These are phyloP conservation scores for Penicillium janthinellum DNA, from an alignment of 2,329 filamentous ascomycete species.

Conservation along the genomic window DNA sequence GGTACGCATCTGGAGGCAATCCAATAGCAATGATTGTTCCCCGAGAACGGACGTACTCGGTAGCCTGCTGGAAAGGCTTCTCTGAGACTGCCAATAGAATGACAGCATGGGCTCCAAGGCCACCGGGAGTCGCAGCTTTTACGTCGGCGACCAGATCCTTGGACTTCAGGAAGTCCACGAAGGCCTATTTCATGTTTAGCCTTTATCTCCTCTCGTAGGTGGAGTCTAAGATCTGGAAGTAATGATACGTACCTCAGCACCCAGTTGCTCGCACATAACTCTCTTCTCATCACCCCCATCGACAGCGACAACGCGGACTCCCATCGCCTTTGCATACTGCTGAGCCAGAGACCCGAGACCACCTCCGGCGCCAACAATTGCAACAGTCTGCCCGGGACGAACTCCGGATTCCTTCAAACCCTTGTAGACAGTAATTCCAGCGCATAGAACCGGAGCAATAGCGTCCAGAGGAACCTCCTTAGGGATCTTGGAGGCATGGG, in stretches of 20 bases:
- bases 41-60: conserved; percentile 76
- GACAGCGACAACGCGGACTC: conserved; percentile 75
- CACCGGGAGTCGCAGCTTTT: conserved; percentile 75
- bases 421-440: conserved; percentile 87
- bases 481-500: conserved; percentile 79
- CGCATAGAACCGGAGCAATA: conserved; percentile 78
- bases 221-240: too few species aligned
- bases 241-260: conserved; percentile 54
- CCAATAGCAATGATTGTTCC: conserved; percentile 85
- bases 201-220: background rate
- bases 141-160: conserved; percentile 80
- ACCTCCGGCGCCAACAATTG: conserved; percentile 84
- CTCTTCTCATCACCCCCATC: conserved; percentile 81
- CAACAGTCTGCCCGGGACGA: conserved; percentile 73
- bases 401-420: conserved; percentile 80
- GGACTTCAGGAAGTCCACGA: conserved; percentile 74
- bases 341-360: conserved; percentile 77
- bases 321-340: conserved; percentile 92
- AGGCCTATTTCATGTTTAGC: conserved; percentile 44
- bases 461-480: conserved; percentile 74
- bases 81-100: conserved; percentile 80
- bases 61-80: conserved; percentile 91
- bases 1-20: conserved; percentile 70
- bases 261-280: conserved; percentile 66
- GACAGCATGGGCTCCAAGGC: conserved; percentile 71